Evolutionary conservation across 805 yeast genomes (phyloP).

Genomic region (Jamesozyma rosinii): DNA sequence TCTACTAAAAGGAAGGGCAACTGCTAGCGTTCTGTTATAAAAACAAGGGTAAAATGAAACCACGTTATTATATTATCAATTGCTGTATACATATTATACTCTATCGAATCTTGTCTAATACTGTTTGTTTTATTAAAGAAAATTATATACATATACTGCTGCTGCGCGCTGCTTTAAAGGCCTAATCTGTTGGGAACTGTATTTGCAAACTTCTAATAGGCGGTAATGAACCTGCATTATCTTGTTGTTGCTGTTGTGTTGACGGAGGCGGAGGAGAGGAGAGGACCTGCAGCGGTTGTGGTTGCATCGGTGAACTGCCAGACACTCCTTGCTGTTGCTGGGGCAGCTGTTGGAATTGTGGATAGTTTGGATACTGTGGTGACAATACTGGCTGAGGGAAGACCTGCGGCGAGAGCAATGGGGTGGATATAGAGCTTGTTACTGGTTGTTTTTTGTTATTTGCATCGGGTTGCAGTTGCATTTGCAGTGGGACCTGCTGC

Average conservation of each 20-base stretch:
- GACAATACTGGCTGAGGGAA: neutral
- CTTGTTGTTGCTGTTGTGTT: neutral
- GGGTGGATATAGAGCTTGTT: neutral
- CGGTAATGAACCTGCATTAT: slow-evolving; percentile 15
- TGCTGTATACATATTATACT: neutral
- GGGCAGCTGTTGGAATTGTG: neutral
- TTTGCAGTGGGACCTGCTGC: neutral
- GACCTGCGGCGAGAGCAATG: neutral
- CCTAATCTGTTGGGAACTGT: slow-evolving; percentile 25
- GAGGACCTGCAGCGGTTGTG: slow-evolving; percentile 1
- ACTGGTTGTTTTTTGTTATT: neutral
- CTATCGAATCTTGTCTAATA: neutral
- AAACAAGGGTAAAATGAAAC: too few relatives aligned
- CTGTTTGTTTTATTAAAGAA: neutral
- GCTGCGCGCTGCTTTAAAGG: neutral
- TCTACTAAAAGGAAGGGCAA: too few relatives aligned
- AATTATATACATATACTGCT: neutral
- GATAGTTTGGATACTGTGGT: slow-evolving; percentile 1
- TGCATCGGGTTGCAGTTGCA: neutral
- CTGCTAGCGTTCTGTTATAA: too few relatives aligned
- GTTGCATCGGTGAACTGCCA: neutral
- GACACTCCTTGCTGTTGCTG: neutral
- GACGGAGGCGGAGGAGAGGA: slow-evolving; percentile 1
- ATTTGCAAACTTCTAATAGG: slow-evolving; percentile 28
- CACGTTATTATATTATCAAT: too few relatives aligned